Conservation (phyloP, 805 yeast genomes). For the Candida pseudofarinosa region DNA sequence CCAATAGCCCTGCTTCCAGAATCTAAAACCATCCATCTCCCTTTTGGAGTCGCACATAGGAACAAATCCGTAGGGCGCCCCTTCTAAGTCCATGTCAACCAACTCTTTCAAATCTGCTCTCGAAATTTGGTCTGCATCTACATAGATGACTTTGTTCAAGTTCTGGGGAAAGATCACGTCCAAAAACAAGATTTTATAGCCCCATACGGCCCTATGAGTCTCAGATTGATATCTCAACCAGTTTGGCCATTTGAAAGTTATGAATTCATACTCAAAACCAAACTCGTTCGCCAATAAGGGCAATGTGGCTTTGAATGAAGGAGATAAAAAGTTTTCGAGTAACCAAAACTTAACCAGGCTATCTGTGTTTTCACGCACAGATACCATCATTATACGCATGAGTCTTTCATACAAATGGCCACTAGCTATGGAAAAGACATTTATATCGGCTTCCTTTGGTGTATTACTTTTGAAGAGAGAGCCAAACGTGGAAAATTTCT, state of each 20-base stretch:
- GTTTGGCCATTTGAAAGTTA: conserved; percentile 89
- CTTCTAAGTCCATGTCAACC: conserved; percentile 63
- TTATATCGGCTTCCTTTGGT: conserved; percentile 48
- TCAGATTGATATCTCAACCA: conserved; percentile 83
- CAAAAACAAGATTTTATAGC: conserved; percentile 78
- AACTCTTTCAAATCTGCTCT: conserved; percentile 71
- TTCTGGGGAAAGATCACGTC: conserved; percentile 85
- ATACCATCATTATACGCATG: conserved; percentile 71
- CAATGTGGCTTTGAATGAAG: conserved; percentile 58
- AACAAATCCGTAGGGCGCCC: conserved; percentile 81
- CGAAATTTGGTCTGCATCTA: conserved; percentile 82
- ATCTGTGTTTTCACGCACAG: conserved; percentile 61
- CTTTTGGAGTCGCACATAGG: conserved; percentile 81
- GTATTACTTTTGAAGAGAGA: conserved; percentile 1
- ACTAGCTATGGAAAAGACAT: conserved; percentile 78
- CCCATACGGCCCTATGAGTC: conserved; percentile 79
- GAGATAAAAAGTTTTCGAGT: conserved; percentile 75
- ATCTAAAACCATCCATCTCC: conserved; percentile 81
- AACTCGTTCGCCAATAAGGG: conserved; percentile 54
- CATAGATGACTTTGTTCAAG: conserved; percentile 71
- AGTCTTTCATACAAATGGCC: conserved; percentile 78
- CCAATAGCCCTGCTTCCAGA: conserved; percentile 97
- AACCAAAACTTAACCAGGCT: conserved; percentile 77
- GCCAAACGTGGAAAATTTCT: conserved; percentile 1
- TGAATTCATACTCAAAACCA: conserved; percentile 67